phyloP scores from a whole-genome alignment of 345 rosid species.

The Turnera subulata region DNA sequence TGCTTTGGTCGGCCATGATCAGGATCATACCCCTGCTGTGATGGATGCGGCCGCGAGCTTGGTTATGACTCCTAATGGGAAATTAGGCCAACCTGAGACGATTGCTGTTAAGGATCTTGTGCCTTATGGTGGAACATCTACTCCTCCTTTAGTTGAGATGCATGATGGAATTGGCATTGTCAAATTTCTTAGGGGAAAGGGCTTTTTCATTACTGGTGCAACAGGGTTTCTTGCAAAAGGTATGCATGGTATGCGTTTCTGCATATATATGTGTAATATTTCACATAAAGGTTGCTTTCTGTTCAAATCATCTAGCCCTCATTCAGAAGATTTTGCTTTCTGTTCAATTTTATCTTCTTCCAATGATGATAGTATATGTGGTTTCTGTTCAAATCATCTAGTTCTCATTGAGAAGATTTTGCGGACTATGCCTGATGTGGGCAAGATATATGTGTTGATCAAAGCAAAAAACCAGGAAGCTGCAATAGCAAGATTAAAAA shows the following conservation, averaged over 20 bases:
- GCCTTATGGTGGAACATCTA: slow-evolving; percentile 41
- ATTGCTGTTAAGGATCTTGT: slow-evolving; percentile 48
- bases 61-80: slow-evolving; percentile 55
- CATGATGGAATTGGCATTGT: slow-evolving; percentile 85
- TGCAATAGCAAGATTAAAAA: slow-evolving; percentile 64
- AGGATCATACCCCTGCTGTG: slow-evolving; percentile 36
- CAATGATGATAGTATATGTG: not conserved
- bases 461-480: slow-evolving; percentile 72
- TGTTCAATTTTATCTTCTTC: not conserved
- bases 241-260: slow-evolving; percentile 4
- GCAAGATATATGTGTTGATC: slow-evolving; percentile 78
- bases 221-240: slow-evolving; percentile 97
- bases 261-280: too few relatives aligned
- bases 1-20: slow-evolving; percentile 25
- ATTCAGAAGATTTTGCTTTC: too few relatives aligned
- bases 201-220: slow-evolving; percentile 72
- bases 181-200: slow-evolving; percentile 72
- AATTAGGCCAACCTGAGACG: slow-evolving; percentile 32
- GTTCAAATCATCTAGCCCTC: too few relatives aligned
- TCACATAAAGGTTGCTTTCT: too few relatives aligned
- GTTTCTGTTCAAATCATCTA: slow-evolving; percentile 11
- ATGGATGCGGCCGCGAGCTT: slow-evolving; percentile 58
- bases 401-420: slow-evolving; percentile 90
- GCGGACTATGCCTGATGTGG: slow-evolving; percentile 77
- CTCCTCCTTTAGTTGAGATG: slow-evolving; percentile 40